phyloP scores from a whole-genome alignment of 495 filamentous ascomycete species.

The Rhypophila decipiens region DNA sequence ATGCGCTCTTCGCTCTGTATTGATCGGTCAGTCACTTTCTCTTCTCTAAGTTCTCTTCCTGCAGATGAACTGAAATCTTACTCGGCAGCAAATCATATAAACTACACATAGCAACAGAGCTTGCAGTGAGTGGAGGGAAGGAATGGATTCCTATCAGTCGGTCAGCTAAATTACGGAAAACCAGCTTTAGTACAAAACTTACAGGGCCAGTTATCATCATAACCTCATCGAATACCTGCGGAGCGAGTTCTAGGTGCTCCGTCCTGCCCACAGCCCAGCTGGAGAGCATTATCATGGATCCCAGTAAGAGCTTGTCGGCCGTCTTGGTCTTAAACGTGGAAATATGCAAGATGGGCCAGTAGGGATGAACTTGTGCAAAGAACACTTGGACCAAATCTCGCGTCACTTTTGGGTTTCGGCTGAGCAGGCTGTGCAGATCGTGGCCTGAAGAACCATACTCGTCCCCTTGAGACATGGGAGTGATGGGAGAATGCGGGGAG shows the following conservation, averaged over 20 bases:
- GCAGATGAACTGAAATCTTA: conserved; percentile 12
- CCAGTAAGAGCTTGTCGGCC: conserved; percentile 14
- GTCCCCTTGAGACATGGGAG: too few species aligned
- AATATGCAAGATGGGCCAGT: conserved; percentile 28
- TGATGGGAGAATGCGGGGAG: too few species aligned
- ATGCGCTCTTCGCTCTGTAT: conserved; percentile 21
- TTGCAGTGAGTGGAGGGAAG: conserved; percentile 21
- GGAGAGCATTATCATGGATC: conserved; percentile 23
- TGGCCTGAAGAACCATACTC: not conserved
- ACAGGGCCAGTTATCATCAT: not conserved
- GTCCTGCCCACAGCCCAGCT: conserved; percentile 21
- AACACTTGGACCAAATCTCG: conserved; percentile 16
- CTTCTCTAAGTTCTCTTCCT: not conserved
- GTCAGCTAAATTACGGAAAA: conserved; percentile 9
- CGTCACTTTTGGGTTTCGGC: not conserved
- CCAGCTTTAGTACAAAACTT: not conserved
- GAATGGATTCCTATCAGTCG: conserved; percentile 10
- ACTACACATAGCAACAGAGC: conserved; percentile 21
- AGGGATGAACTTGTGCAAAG: conserved; percentile 23
- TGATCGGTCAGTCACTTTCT: not conserved
- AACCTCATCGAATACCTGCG: conserved; percentile 20
- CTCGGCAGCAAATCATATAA: conserved; percentile 18
- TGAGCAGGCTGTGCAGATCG: not conserved
- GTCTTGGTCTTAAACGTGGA: conserved; percentile 20
- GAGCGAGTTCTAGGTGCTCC: conserved; percentile 19